These are phyloP conservation scores for Talaromyces sp. DNA, from an alignment of 2,329 filamentous ascomycete species.

Conservation along the genomic window DNA sequence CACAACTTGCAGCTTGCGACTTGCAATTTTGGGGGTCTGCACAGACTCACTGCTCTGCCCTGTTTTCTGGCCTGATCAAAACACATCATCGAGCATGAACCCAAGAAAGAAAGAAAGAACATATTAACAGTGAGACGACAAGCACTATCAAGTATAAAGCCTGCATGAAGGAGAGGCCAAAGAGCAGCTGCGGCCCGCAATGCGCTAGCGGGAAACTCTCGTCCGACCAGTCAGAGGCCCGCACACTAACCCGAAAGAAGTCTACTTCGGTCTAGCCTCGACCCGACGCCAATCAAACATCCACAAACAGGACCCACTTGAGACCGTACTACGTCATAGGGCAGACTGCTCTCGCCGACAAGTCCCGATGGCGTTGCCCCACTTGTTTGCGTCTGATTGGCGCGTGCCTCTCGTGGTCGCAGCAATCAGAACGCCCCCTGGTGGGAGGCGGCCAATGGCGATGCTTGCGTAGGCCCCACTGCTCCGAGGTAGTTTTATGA, in stretches of 20 bases:
- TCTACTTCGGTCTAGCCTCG: not conserved
- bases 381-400: not conserved
- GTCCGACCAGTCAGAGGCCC: not conserved
- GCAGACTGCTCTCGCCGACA: not conserved
- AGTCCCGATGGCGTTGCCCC: not conserved
- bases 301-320: not conserved
- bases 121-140: not conserved
- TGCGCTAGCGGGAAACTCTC: not conserved
- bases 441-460: not conserved
- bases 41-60: no score
- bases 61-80: no score
- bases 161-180: not conserved
- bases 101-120: no score
- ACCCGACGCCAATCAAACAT: not conserved
- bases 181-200: not conserved
- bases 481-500: not conserved
- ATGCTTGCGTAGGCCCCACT: not conserved
- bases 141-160: not conserved
- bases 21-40: no score
- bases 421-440: not conserved
- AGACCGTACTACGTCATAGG: not conserved
- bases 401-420: not conserved
- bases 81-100: no score
- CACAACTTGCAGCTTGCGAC: no score
- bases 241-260: not conserved